phyloP scores from a whole-genome alignment of 1,139 yeast species.

The Sugiyamaella novakii region DNA sequence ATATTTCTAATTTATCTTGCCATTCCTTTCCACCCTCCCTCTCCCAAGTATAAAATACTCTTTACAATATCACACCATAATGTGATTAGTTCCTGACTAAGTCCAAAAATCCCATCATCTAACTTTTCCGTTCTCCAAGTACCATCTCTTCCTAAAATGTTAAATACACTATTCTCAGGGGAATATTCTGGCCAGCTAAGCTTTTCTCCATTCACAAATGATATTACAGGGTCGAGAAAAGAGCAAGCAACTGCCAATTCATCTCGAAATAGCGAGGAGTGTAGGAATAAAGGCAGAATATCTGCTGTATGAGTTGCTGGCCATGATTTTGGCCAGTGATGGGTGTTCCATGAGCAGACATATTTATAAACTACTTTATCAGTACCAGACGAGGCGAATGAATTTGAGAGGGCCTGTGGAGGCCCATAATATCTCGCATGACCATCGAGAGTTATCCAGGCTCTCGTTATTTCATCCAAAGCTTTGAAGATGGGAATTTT shows the following conservation, averaged over 20 bases:
- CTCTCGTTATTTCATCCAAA: background rate
- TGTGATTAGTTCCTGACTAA: background rate
- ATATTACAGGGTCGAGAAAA: conserved; percentile 6
- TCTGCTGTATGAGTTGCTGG: conserved; percentile 20
- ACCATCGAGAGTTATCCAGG: conserved; percentile 15
- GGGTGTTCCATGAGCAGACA: conserved; percentile 8
- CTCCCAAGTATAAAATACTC: conserved; percentile 3
- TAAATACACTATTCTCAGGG: background rate
- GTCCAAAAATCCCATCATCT: conserved; percentile 6
- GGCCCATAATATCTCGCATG: conserved; percentile 19
- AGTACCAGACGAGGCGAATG: background rate
- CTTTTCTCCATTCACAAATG: conserved; percentile 3
- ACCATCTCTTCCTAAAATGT: conserved; percentile 6
- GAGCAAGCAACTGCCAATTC: background rate
- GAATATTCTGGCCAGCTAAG: conserved; percentile 4
- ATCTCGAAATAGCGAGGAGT: background rate
- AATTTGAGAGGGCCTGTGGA: background rate
- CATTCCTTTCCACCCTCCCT: conserved; percentile 12
- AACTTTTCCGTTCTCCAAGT: background rate
- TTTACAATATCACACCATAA: conserved; percentile 10
- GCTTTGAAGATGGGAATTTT: background rate
- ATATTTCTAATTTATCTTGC: background rate
- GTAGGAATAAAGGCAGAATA: conserved; percentile 17
- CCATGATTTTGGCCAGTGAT: conserved; percentile 16
- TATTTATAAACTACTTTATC: conserved; percentile 2